Base-by-base conservation (phyloP, 805 yeast species). In the Candida taoyuanica region DNA sequence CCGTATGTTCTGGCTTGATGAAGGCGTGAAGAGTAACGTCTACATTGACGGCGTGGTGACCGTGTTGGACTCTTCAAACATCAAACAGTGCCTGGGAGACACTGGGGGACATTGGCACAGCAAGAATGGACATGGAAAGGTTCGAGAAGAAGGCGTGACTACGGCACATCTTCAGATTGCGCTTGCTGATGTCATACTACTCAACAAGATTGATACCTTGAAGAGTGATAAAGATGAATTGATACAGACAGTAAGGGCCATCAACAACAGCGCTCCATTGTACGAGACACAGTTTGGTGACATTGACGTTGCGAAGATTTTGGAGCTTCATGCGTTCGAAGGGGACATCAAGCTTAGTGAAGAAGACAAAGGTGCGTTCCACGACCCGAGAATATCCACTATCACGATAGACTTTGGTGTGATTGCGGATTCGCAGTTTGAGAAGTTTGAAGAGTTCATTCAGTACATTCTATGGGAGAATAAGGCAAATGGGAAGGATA, bases 1-100 rank as follows among this genome's bases (percentile, higher is more conserved):
- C 5, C 76, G 80, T 47, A 91, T 91, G 96, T 93, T 93, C 62
- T 93, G 98, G 98, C 70, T 89, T 21, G 98, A 93, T 58, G 91
- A 85, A 17, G 97, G 89, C 0, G 67, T 93, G 41, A 72, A 81
- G 13, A 80, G 95, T 4, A 81, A 79, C 48, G 87, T 93, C 2
- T 85, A 85, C 57, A 81, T 93, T 23, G 98, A 91, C 60, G 96
- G 96, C 0, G 86, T 91, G 5, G 73, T 93, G 12, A 84, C 96
- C 0, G 97, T 91, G 3, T 66, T 93, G 29, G 98, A 91, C 57
- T 58, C 80, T 2, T 77, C 71, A 33, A 80, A 87, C 53, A 79
- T 91, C 17, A 51, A 70, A 14, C 64, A 64, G 37, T 80, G 85
- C 46, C 64, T 91, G 21, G 79, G 76, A 40, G 97, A 87, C 48